Evolutionary conservation across 768 basidiomycete genomes (phyloP).

Genomic region (Suillus spraguei): DNA sequence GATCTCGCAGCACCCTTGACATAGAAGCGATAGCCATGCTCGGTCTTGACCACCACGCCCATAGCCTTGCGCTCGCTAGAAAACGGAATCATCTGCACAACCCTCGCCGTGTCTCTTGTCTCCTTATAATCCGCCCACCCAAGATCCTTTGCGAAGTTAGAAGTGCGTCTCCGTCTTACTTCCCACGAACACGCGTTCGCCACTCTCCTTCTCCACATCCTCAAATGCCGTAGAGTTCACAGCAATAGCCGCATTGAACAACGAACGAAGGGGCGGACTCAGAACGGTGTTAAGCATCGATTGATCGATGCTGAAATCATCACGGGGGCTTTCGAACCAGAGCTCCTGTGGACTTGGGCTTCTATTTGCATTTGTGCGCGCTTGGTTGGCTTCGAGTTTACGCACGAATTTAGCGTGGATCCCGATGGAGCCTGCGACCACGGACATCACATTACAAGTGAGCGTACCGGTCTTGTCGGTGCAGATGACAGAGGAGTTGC

Average conservation of each 20-base stretch:
- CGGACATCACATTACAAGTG: conserved; percentile 93
- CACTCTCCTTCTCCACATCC: conserved; percentile 65
- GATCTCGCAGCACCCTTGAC: conserved; percentile 95
- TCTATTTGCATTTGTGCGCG: conserved; percentile 72
- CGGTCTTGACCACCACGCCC: conserved; percentile 79
- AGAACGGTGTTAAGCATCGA: conserved; percentile 65
- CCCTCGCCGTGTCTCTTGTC: conserved; percentile 57
- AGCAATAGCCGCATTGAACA: conserved; percentile 86
- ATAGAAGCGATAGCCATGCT: conserved; percentile 66
- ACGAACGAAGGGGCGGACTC: conserved; percentile 54
- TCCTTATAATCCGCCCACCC: conserved; percentile 73
- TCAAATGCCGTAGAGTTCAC: conserved; percentile 97
- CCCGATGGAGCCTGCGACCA: conserved; percentile 95
- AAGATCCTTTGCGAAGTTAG: conserved; percentile 83
- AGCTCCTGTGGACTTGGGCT: conserved; percentile 43
- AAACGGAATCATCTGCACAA: conserved; percentile 92
- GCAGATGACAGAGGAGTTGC: conserved; percentile 93
- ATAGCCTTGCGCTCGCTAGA: conserved; percentile 93
- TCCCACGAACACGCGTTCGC: conserved; percentile 71
- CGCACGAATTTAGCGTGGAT: conserved; percentile 94
- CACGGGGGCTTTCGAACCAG: conserved; percentile 33
- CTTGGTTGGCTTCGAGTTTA: conserved; percentile 67
- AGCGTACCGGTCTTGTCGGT: conserved; percentile 97
- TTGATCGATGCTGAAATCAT: conserved; percentile 90
- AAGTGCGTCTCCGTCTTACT: conserved; percentile 96